Base-by-base conservation (phyloP, 2,329 filamentous ascomycete species). In the Penicillium oxalicum region DNA sequence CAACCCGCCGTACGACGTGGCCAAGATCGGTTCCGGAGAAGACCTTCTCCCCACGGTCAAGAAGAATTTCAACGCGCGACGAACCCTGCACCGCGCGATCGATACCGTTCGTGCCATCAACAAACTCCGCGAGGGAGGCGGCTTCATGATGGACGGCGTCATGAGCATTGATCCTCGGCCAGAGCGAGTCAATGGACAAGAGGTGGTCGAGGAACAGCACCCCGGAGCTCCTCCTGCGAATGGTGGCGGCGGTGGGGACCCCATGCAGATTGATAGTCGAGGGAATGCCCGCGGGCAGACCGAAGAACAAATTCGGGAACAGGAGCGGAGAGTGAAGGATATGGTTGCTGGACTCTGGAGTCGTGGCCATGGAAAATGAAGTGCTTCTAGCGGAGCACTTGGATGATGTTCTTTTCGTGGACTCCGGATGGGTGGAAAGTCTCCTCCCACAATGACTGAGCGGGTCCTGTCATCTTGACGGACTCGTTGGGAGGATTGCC, bases 31-130 rank as follows among this genome's bases (percentile, higher is more conserved):
- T 39, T 65, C 68, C 4, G 70, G 69, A 25, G 73, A 77, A 57
- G 82, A 85, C 67, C 69, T 85, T 28, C 66, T 85, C 41, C 82
- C 82, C 2, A 82, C 77, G 0, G 79, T 85, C 53, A 84, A 84
- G 75, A 84, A 84, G 75, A 85, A 85, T 63, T 85, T 85, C 73
- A 85, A 85, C 54, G 82, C 82, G 1, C 70, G 82, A 2, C 71
- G 81, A 37, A 84, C 81, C 9, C 70, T 85, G 33, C 82, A 85
- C 66, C 82, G 82, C 49, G 82, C 82, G 12, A 85, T 85, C 58
- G 82, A 85, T 63, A 84, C 82, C 0, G 82, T 85, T 29, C 74
- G 82, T 25, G 82, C 82, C 2, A 85, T 85, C 65, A 85, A 85
- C 61, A 83, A 85, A 65, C 68, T 85, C 11, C 73, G 82, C 52